phyloP scores from a whole-genome alignment of 2,329 filamentous ascomycete species.

The Talaromyces pinophilus region DNA sequence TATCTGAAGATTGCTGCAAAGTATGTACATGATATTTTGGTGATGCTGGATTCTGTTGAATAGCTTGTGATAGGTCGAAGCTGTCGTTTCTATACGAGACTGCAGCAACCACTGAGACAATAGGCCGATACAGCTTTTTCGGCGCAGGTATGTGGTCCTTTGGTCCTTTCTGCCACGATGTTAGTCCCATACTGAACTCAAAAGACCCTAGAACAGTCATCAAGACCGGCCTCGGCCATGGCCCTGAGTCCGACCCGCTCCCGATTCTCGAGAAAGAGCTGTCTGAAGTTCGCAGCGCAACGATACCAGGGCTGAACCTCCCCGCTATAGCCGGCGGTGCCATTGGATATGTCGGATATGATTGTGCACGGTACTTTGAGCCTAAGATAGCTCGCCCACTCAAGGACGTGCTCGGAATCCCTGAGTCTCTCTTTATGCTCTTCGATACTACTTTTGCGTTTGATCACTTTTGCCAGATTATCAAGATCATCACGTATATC shows the following conservation, averaged over 20 bases:
- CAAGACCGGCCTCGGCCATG: constrained; percentile 84
- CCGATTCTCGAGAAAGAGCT: constrained; percentile 80
- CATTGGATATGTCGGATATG: constrained; percentile 95
- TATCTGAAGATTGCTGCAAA: constrained; percentile 86
- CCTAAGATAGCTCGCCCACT: constrained; percentile 86
- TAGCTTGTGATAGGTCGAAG: constrained; percentile 54
- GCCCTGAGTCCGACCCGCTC: constrained; percentile 79
- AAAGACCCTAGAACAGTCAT: constrained; percentile 72
- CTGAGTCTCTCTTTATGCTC: constrained; percentile 95
- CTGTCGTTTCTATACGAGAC: constrained; percentile 96
- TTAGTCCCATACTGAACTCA: constrained; percentile 7
- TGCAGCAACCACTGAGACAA: constrained; percentile 86
- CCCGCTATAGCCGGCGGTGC: constrained; percentile 88
- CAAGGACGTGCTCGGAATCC: constrained; percentile 84
- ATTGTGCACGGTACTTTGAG: constrained; percentile 97
- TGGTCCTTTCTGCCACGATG: background rate
- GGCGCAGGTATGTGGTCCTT: constrained; percentile 64
- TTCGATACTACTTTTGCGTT: constrained; percentile 93
- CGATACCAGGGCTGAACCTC: constrained; percentile 77
- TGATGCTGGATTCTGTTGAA: background rate
- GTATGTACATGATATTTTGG: constrained; percentile 48
- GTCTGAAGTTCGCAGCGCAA: constrained; percentile 74
- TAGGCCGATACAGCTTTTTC: constrained; percentile 94
- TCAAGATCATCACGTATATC: constrained; percentile 92
- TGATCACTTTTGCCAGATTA: constrained; percentile 88